phyloP scores from a whole-genome alignment of 306 rosid species.

The Prinsepia uniflora region DNA sequence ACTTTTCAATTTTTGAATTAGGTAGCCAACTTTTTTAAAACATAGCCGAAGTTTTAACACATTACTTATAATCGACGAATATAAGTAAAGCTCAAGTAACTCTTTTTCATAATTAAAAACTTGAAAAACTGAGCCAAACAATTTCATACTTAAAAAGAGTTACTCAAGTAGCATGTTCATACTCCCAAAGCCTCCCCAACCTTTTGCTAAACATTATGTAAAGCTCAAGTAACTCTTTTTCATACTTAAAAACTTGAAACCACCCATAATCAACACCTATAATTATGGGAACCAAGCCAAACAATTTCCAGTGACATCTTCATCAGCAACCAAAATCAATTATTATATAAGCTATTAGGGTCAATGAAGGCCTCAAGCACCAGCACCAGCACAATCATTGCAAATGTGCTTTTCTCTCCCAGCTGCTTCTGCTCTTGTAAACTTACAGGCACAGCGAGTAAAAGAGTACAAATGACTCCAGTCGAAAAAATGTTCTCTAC shows the following conservation, averaged over 20 bases:
- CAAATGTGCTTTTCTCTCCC: not conserved
- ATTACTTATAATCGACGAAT: too few species aligned
- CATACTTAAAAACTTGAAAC: not conserved
- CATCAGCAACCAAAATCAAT: not conserved
- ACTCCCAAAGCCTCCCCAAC: not conserved
- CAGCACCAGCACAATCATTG: not conserved
- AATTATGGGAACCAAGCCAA: not conserved
- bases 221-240: not conserved
- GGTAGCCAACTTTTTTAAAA: too few species aligned
- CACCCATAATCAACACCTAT: not conserved
- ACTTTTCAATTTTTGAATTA: too few species aligned
- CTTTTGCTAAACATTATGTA: not conserved
- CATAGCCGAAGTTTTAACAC: too few species aligned
- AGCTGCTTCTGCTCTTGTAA: conserved; percentile 4
- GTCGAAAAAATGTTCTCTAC: not conserved
- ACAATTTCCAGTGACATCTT: not conserved
- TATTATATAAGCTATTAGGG: not conserved
- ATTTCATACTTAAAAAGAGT: too few species aligned
- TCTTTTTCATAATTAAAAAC: too few species aligned
- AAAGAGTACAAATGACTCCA: conserved; percentile 6
- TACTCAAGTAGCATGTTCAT: too few species aligned
- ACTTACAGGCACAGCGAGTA: not conserved
- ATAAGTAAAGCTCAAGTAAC: too few species aligned
- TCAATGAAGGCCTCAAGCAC: conserved; percentile 3
- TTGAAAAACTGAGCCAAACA: too few species aligned